A percentile compares a stretch with the other conserved stretches of the same genome.
phyloP scores from a whole-genome alignment of 306 rosid species.

The Fagus crenata region DNA sequence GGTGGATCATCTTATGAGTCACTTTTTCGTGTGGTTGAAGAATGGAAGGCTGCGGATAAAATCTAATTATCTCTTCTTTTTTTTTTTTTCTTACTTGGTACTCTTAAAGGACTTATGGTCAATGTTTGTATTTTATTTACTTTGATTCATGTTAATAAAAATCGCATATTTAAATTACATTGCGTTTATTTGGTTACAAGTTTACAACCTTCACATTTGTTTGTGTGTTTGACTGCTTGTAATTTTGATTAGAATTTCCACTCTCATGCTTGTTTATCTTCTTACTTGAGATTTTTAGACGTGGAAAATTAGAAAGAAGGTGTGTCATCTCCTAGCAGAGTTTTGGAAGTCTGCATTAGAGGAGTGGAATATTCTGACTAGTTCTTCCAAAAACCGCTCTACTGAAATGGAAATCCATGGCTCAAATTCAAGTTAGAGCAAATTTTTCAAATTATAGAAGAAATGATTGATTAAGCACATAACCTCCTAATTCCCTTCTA shows the following conservation, averaged over 20 bases:
- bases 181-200: too few relatives aligned
- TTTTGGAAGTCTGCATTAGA: slow-evolving; percentile 52
- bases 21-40: slow-evolving; percentile 2
- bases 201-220: neutral
- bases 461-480: slow-evolving; percentile 39
- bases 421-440: slow-evolving; percentile 43
- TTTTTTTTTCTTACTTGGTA: too few relatives aligned
- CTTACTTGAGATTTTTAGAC: slow-evolving; percentile 48
- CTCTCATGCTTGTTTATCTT: slow-evolving; percentile 6
- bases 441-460: slow-evolving; percentile 46
- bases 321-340: slow-evolving; percentile 69
- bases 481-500: slow-evolving; percentile 45
- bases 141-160: too few relatives aligned
- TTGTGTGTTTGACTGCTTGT: neutral
- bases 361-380: slow-evolving; percentile 30
- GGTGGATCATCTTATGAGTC: slow-evolving; percentile 31
- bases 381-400: slow-evolving; percentile 20
- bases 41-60: slow-evolving; percentile 19
- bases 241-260: neutral
- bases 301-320: slow-evolving; percentile 62
- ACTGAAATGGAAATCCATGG: slow-evolving; percentile 28
- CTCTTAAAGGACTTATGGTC: too few relatives aligned
- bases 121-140: too few relatives aligned
- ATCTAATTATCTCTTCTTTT: too few relatives aligned
- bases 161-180: too few relatives aligned